phyloP scores from a whole-genome alignment of 306 rosid genomes.

The Glycine soja region DNA sequence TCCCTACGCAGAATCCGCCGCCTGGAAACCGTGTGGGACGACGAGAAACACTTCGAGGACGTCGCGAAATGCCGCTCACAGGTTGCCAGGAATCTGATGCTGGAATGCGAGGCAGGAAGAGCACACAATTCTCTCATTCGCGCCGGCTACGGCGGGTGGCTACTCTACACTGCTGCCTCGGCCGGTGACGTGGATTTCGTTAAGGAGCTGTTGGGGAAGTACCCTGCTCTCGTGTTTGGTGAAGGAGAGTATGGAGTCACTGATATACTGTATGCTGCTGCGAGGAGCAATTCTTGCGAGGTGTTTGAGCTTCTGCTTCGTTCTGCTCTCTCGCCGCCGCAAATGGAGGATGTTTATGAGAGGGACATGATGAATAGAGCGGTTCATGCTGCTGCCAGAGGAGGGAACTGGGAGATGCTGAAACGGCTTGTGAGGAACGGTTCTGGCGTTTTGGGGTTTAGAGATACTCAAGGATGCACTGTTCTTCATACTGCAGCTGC shows the following conservation, averaged over 20 bases:
- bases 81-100: slow-evolving; percentile 71
- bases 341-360: slow-evolving; percentile 53
- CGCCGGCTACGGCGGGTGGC: slow-evolving; percentile 98
- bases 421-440: slow-evolving; percentile 57
- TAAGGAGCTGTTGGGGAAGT: slow-evolving; percentile 60
- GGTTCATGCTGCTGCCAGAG: slow-evolving; percentile 87
- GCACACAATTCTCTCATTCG: slow-evolving; percentile 73
- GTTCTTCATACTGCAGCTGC: slow-evolving; percentile 79
- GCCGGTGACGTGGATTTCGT: slow-evolving; percentile 83
- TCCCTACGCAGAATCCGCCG: slow-evolving; percentile 92
- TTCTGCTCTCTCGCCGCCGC: slow-evolving; percentile 56
- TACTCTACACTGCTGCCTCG: slow-evolving; percentile 91
- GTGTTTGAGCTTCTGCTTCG: slow-evolving; percentile 69
- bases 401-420: slow-evolving; percentile 84
- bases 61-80: slow-evolving; percentile 75
- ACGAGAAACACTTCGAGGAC: slow-evolving; percentile 63
- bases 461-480: slow-evolving; percentile 76
- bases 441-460: slow-evolving; percentile 55
- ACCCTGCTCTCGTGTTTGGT: slow-evolving; percentile 77
- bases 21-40: slow-evolving; percentile 94
- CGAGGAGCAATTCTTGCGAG: slow-evolving; percentile 70
- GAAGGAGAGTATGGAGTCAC: slow-evolving; percentile 95
- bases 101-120: slow-evolving; percentile 58
- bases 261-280: slow-evolving; percentile 82
- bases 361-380: slow-evolving; percentile 82